phyloP scores from a whole-genome alignment of 805 yeast species.

The Ogataea kodamae region DNA sequence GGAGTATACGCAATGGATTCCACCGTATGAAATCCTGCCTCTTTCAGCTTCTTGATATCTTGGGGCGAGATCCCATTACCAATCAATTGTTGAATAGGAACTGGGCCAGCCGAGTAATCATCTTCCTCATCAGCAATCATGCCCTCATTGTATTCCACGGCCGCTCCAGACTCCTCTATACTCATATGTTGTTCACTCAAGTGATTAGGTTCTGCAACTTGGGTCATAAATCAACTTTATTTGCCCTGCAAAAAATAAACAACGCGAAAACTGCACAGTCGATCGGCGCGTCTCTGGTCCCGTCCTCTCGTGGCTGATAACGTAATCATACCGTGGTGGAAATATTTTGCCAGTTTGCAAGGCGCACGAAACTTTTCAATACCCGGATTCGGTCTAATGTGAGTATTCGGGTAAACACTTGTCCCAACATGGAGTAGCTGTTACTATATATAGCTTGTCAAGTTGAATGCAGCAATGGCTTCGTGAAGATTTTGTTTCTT shows the following conservation, averaged over 20 bases:
- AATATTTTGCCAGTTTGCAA: too few species aligned
- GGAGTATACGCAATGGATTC: constrained; percentile 94
- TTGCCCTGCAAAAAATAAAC: constrained; percentile 18
- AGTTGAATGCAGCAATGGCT: too few species aligned
- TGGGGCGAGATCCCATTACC: constrained; percentile 83
- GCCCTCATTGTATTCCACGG: constrained; percentile 24
- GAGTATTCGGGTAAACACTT: too few species aligned
- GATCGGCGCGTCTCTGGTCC: constrained; percentile 14
- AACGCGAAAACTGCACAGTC: constrained; percentile 18
- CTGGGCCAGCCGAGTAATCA: constrained; percentile 44
- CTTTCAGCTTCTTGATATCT: constrained; percentile 77
- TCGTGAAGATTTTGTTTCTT: too few species aligned
- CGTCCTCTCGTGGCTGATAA: too few species aligned
- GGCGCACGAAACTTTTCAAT: too few species aligned
- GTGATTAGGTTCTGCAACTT: constrained; percentile 15
- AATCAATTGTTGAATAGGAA: constrained; percentile 49
- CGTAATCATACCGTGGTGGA: too few species aligned
- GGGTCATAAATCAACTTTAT: constrained; percentile 11
- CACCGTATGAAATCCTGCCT: constrained; percentile 83
- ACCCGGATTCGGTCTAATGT: too few species aligned
- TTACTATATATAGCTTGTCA: too few species aligned
- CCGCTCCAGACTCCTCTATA: constrained; percentile 12
- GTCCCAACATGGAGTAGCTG: too few species aligned
- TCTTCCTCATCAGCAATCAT: constrained; percentile 36
- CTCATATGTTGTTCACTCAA: constrained; percentile 11